A percentile compares a stretch with the other conserved stretches of the same genome.
Conservation (phyloP, 306 rosid genomes). For the Glycine tomentella region DNA sequence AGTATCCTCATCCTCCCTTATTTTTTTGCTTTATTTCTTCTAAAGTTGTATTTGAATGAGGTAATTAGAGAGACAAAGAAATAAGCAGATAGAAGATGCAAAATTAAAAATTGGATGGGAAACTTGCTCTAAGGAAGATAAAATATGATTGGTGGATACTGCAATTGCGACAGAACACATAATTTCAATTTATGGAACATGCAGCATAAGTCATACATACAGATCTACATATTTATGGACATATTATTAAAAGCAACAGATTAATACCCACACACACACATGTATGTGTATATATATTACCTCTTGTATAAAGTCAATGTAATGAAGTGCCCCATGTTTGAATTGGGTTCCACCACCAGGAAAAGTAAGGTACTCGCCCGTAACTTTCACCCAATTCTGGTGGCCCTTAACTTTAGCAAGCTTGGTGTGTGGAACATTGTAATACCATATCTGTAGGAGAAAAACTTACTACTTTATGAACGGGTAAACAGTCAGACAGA, state of each 20-base stretch:
- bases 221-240: background rate
- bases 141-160: constrained; percentile 5
- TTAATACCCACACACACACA: background rate
- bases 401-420: constrained; percentile 94
- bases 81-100: background rate
- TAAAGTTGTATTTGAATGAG: background rate
- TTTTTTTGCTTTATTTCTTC: background rate
- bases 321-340: constrained; percentile 98
- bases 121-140: constrained; percentile 4
- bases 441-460: constrained; percentile 88
- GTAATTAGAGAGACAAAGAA: background rate
- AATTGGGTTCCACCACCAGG: constrained; percentile 99
- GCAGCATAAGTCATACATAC: constrained; percentile 13
- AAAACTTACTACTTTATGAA: constrained; percentile 46
- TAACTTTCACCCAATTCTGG: constrained; percentile 97
- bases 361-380: constrained; percentile 91
- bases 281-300: constrained; percentile 45
- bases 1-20: background rate
- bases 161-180: background rate
- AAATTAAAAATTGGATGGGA: background rate
- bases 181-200: background rate
- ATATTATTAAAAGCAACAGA: background rate
- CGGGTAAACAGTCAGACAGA: background rate
- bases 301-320: constrained; percentile 91
- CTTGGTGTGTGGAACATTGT: constrained; percentile 92